Evolutionary conservation across 306 rosid genomes (phyloP).

Genomic region (Canavalia gladiata): DNA sequence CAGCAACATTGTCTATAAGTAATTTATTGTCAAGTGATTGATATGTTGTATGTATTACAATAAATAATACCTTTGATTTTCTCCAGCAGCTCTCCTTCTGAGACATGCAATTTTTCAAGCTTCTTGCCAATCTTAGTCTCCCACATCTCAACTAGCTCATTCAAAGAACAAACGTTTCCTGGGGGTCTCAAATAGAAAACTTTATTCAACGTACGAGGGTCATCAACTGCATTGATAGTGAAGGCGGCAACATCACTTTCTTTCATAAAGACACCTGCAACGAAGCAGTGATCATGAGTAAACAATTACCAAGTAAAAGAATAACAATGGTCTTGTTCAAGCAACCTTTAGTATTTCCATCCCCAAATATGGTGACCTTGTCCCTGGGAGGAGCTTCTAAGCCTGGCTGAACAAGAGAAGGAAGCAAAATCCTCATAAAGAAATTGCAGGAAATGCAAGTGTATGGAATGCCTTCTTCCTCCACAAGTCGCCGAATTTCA

Average conservation of each 20-base stretch:
- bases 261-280: conserved; percentile 72
- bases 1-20: not conserved
- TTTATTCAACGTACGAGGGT: conserved; percentile 75
- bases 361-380: conserved; percentile 73
- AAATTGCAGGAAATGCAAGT: conserved; percentile 77
- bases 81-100: conserved; percentile 69
- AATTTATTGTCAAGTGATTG: not conserved
- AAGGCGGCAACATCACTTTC: conserved; percentile 81
- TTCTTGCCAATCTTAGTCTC: conserved; percentile 76
- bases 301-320: not conserved
- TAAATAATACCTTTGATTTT: conserved; percentile 67
- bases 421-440: conserved; percentile 68
- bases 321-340: conserved; percentile 34
- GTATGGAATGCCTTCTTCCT: conserved; percentile 74
- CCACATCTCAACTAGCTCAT: conserved; percentile 78
- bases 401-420: conserved; percentile 81
- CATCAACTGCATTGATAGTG: conserved; percentile 76
- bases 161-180: conserved; percentile 72
- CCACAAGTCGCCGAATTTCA: conserved; percentile 71
- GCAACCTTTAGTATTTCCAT: conserved; percentile 76
- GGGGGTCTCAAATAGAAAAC: conserved; percentile 77
- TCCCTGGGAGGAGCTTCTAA: conserved; percentile 74
- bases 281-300: conserved; percentile 23
- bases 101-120: conserved; percentile 65
- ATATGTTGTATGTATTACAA: not conserved